Conservation (phyloP, 768 basidiomycete genomes). For the Coprinellus micaceus region DNA sequence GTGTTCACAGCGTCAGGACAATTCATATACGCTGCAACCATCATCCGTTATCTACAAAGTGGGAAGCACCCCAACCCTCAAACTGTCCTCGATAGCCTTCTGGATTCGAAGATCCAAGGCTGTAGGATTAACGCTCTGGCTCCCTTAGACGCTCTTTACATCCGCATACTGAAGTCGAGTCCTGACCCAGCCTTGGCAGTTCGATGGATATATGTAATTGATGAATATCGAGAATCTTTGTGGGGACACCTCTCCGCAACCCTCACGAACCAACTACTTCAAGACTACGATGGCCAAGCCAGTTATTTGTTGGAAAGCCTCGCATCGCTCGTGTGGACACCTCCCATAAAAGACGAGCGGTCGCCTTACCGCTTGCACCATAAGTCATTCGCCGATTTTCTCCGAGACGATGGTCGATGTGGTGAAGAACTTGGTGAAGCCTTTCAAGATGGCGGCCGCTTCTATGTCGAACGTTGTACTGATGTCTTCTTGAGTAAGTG, state of each 20-base stretch:
- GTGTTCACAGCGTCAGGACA: conserved; percentile 11
- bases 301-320: not conserved
- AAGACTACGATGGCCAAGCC: not conserved
- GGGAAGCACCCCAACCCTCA: conserved; percentile 2
- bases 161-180: not conserved
- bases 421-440: too few species aligned
- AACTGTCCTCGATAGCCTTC: not conserved
- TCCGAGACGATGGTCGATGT: too few species aligned
- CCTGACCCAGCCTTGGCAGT: not conserved
- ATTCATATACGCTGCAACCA: not conserved
- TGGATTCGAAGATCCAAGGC: not conserved
- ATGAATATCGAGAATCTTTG: too few species aligned
- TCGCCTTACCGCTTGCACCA: not conserved
- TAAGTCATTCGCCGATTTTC: not conserved
- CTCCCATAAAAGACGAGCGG: not conserved
- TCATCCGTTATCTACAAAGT: conserved; percentile 7
- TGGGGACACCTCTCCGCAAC: not conserved
- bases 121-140: not conserved
- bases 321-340: not conserved
- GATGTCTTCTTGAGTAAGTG: too few species aligned
- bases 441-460: too few species aligned
- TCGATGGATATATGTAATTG: not conserved
- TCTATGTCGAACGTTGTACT: too few species aligned
- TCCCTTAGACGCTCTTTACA: not conserved
- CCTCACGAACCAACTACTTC: not conserved